These are phyloP conservation scores for Quercus lobata DNA, from an alignment of 331 rosid species.

Conservation along the genomic window DNA sequence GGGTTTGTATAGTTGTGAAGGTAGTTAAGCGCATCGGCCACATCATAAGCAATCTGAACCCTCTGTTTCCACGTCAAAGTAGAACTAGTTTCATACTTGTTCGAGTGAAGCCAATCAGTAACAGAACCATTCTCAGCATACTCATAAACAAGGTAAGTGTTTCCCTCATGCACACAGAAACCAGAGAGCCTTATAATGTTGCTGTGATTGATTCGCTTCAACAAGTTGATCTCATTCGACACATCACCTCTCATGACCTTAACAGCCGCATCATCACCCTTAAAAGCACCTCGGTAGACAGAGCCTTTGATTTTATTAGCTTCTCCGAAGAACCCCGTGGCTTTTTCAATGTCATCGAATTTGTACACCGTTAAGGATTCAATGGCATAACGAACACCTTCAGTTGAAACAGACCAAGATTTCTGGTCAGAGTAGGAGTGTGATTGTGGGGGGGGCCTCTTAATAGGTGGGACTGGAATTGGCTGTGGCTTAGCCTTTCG, in stretches of 20 bases:
- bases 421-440: not conserved
- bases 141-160: constrained; percentile 71
- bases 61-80: constrained; percentile 59
- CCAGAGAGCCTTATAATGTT: constrained; percentile 72
- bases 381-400: constrained; percentile 43
- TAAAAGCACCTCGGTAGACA: constrained; percentile 53
- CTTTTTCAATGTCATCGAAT: constrained; percentile 42
- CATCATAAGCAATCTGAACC: constrained; percentile 66
- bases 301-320: constrained; percentile 53
- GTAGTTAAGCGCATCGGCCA: constrained; percentile 68
- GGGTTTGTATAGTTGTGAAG: constrained; percentile 66
- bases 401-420: constrained; percentile 37
- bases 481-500: not conserved
- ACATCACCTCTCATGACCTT: constrained; percentile 67
- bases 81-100: not conserved
- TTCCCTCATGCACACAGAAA: constrained; percentile 56
- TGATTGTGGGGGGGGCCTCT: not conserved
- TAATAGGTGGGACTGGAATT: not conserved
- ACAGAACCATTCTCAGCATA: constrained; percentile 60
- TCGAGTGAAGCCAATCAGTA: constrained; percentile 39
- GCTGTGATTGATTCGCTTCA: constrained; percentile 63
- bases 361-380: constrained; percentile 54
- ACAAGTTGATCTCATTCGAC: constrained; percentile 54
- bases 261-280: constrained; percentile 73
- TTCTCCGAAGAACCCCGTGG: constrained; percentile 48